phyloP scores from a whole-genome alignment of 371 early-diverging fungal genomes.

The Thermomucor indicae-seudaticae region DNA sequence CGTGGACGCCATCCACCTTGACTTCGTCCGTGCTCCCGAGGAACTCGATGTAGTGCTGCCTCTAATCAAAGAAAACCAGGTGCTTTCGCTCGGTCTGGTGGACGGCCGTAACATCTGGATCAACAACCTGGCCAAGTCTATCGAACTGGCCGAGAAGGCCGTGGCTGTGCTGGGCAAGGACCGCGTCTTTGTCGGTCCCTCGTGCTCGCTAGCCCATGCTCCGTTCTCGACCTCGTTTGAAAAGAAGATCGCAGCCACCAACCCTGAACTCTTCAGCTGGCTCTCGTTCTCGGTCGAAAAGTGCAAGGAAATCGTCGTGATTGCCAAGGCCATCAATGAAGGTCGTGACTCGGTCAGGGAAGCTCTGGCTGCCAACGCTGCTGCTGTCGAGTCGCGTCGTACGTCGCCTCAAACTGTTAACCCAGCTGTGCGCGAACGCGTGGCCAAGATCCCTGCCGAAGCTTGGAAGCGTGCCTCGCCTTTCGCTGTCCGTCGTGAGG shows the following conservation, averaged over 20 bases:
- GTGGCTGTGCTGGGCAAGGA: conserved; percentile 63
- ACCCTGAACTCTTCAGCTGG: conserved; percentile 85
- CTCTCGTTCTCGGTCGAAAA: conserved; percentile 93
- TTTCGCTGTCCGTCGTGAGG: conserved; percentile 70
- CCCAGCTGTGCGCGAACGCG: conserved; percentile 75
- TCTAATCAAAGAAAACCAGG: conserved; percentile 47
- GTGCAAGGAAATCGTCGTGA: conserved; percentile 71
- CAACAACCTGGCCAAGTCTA: conserved; percentile 74
- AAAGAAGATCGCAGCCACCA: conserved; percentile 62
- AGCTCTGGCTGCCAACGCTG: conserved; percentile 70
- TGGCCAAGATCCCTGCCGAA: conserved; percentile 63
- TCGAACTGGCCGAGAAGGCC: conserved; percentile 66
- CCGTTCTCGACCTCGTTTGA: conserved; percentile 88
- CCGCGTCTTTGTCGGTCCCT: conserved; percentile 80
- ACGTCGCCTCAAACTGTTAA: conserved; percentile 81
- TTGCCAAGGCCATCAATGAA: conserved; percentile 69
- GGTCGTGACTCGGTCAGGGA: conserved; percentile 66
- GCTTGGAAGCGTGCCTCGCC: conserved; percentile 74
- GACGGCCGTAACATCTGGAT: conserved; percentile 98
- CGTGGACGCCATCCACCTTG: conserved; percentile 85
- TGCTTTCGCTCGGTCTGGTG: conserved; percentile 85
- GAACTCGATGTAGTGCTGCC: conserved; percentile 72
- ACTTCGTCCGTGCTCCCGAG: conserved; percentile 84
- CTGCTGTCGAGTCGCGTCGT: conserved; percentile 69
- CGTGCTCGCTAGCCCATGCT: conserved; percentile 90